Conservation (phyloP, 495 filamentous ascomycete species). For the Neurospora intermedia region DNA sequence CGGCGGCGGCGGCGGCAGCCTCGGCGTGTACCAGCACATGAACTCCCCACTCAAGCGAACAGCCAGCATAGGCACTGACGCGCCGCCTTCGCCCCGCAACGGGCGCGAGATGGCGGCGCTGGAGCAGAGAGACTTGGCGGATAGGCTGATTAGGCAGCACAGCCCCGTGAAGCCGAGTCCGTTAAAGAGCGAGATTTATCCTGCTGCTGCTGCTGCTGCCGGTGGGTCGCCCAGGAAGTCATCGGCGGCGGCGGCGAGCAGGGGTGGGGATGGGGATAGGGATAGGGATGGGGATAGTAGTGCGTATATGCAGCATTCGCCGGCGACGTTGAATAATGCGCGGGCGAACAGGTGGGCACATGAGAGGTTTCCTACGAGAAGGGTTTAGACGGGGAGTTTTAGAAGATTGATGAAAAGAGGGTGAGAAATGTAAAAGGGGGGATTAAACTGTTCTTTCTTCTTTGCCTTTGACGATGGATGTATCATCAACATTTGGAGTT, state of each 20-base stretch:
- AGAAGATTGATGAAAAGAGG: not conserved
- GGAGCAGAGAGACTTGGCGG: conserved; percentile 30
- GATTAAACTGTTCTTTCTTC: too few relatives aligned
- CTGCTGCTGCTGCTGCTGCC: not conserved
- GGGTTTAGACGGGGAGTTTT: not conserved
- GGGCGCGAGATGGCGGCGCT: conserved; percentile 42
- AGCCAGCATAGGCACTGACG: conserved; percentile 29
- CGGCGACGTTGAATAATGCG: conserved; percentile 16
- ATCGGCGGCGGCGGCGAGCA: not conserved
- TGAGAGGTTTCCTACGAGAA: conserved; percentile 31
- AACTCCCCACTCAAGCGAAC: conserved; percentile 59
- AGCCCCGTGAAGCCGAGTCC: conserved; percentile 16
- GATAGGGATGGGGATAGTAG: not conserved
- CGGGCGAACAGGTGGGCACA: conserved; percentile 21
- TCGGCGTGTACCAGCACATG: conserved; percentile 71
- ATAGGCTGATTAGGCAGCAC: conserved; percentile 18
- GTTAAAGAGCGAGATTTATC: not conserved
- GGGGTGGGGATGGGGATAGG: too few relatives aligned
- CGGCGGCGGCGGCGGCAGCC: conserved; percentile 63
- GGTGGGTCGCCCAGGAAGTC: not conserved
- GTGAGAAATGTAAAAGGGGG: not conserved
- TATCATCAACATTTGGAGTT: not conserved
- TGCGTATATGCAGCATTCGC: conserved; percentile 9
- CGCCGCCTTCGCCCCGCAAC: conserved; percentile 35
- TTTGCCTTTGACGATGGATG: not conserved